Evolutionary conservation across 140 eudicot species (phyloP).

Genomic region (Bidens hawaiensis): DNA sequence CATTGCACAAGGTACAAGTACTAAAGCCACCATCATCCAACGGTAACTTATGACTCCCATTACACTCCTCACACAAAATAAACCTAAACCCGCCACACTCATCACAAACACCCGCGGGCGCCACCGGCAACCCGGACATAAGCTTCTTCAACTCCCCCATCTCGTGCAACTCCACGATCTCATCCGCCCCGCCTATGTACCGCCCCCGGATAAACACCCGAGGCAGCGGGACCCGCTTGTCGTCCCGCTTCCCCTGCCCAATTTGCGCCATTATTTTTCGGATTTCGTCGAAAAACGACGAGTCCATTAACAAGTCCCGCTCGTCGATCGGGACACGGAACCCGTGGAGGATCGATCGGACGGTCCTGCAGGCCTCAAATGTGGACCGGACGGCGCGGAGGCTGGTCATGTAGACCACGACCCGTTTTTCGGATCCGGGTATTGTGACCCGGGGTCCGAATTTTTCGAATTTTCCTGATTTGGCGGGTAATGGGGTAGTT

Average conservation of each 20-base stretch:
- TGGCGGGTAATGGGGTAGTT: too few relatives aligned
- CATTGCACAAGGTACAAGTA: constrained; percentile 58
- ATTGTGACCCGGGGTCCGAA: constrained; percentile 1
- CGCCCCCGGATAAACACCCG: constrained; percentile 58
- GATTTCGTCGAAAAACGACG: constrained; percentile 40
- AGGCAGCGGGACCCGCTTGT: constrained; percentile 31
- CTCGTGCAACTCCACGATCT: constrained; percentile 51
- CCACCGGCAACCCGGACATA: constrained; percentile 38
- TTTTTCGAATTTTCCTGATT: too few relatives aligned
- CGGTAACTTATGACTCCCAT: constrained; percentile 72
- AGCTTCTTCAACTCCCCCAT: constrained; percentile 61
- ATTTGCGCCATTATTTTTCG: constrained; percentile 33
- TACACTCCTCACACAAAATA: constrained; percentile 51
- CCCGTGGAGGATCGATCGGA: constrained; percentile 42
- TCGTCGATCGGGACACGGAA: constrained; percentile 57
- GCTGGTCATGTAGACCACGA: constrained; percentile 60
- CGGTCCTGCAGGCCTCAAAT: constrained; percentile 61
- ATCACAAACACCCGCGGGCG: constrained; percentile 39
- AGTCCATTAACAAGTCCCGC: constrained; percentile 65
- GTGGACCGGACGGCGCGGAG: constrained; percentile 56
- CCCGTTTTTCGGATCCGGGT: constrained; percentile 38
- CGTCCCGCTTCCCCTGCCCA: constrained; percentile 1
- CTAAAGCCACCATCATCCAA: constrained; percentile 51
- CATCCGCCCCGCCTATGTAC: constrained; percentile 70
- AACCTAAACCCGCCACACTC: constrained; percentile 64